These are phyloP conservation scores for Wickerhamiella brachini DNA, from an alignment of 805 yeast genomes.

Conservation along the genomic window DNA sequence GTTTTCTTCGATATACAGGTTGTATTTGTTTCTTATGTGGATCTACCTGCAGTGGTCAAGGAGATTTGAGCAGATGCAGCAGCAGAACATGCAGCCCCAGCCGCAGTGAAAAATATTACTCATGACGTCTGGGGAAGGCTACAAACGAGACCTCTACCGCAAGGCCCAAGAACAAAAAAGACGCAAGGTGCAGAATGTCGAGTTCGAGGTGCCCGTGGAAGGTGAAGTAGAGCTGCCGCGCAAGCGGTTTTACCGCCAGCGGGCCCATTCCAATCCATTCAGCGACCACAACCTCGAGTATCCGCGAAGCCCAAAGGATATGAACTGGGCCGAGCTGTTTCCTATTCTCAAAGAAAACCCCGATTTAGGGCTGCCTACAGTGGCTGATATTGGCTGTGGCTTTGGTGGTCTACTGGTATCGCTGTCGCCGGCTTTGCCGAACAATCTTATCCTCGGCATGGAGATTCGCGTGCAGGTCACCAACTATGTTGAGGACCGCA, in stretches of 20 bases:
- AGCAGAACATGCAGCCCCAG: no score
- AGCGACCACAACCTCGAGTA: constrained; percentile 88
- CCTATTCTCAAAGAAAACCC: constrained; percentile 37
- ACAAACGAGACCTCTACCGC: constrained; percentile 26
- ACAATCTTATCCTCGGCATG: constrained; percentile 76
- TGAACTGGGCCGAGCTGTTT: constrained; percentile 77
- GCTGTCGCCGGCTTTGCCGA: constrained; percentile 64
- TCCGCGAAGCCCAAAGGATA: constrained; percentile 62
- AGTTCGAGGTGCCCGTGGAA: constrained; percentile 25
- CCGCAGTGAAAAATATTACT: neutral
- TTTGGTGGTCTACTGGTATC: constrained; percentile 84
- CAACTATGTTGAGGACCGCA: constrained; percentile 89
- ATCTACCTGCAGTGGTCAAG: no score
- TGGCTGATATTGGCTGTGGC: constrained; percentile 97
- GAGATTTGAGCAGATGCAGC: no score
- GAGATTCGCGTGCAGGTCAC: constrained; percentile 97
- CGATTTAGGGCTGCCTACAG: constrained; percentile 39
- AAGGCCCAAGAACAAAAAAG: constrained; percentile 36
- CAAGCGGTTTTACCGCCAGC: constrained; percentile 78
- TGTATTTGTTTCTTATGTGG: no score
- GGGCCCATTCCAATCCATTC: constrained; percentile 97
- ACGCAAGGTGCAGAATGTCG: constrained; percentile 33
- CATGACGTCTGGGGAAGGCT: constrained; percentile 9
- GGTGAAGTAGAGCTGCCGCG: constrained; percentile 43
- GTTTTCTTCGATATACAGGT: no score